Evolutionary conservation across 2,329 filamentous ascomycete species (phyloP).

Genomic region (Aureobasidium sp.): DNA sequence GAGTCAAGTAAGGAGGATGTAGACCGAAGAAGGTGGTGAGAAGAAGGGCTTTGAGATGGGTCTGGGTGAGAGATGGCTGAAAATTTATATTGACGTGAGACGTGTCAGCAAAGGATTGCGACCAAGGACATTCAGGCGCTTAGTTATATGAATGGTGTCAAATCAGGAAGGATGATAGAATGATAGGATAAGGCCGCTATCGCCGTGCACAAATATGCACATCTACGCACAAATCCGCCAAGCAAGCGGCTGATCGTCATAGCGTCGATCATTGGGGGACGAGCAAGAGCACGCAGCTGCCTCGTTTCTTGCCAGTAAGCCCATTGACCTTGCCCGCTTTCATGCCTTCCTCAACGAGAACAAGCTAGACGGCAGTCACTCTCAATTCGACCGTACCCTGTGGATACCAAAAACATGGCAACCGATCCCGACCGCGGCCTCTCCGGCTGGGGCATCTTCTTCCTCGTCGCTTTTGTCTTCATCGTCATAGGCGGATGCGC

Average conservation of each 20-base stretch:
- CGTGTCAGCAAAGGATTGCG: background rate
- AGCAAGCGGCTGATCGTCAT: conserved; percentile 1
- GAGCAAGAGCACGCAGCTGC: background rate
- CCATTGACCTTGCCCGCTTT: background rate
- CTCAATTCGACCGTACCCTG: background rate
- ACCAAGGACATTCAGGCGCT: background rate
- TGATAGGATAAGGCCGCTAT: background rate
- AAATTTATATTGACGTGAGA: background rate
- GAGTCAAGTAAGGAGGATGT: background rate
- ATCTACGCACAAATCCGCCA: background rate
- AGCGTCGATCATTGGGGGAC: background rate
- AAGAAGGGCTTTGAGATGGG: too few relatives aligned
- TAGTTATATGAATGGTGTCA: conserved; percentile 2
- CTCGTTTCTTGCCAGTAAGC: background rate
- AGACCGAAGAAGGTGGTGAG: background rate
- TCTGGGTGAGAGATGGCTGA: background rate
- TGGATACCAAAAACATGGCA: conserved; percentile 2
- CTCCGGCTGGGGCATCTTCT: conserved; percentile 53
- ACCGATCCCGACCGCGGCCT: conserved; percentile 15
- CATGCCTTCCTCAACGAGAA: background rate
- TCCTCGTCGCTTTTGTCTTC: conserved; percentile 64
- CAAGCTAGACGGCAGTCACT: conserved; percentile 1
- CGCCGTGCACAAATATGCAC: background rate
- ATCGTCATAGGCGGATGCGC: conserved; percentile 50
- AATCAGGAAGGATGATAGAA: background rate